Percentiles rank a stretch among this genome's conserved stretches.
Evolutionary conservation across 2,329 filamentous ascomycete genomes (phyloP).

Genomic region (Cercospora beticola): DNA sequence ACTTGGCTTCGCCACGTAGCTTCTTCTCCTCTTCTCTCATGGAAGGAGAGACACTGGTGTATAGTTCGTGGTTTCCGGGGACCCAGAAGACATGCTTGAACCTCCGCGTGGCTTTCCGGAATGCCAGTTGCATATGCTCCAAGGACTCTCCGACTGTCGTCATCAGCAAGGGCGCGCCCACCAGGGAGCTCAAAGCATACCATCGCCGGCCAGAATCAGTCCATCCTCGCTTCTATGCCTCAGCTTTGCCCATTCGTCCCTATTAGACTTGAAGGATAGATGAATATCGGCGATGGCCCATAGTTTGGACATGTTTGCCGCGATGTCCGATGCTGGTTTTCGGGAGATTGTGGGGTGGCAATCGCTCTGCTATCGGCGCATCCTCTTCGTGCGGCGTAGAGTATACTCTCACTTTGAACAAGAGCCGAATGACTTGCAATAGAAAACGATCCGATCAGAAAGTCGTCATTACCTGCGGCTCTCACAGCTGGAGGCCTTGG

Average conservation of each 20-base stretch:
- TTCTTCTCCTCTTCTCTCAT: slow-evolving; percentile 34
- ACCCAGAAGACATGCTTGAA: slow-evolving; percentile 56
- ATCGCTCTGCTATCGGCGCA: not conserved
- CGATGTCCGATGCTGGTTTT: not conserved
- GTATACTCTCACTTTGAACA: not conserved
- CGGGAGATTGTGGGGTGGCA: not conserved
- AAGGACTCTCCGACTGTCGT: slow-evolving; percentile 37
- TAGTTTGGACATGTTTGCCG: slow-evolving; percentile 29
- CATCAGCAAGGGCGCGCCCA: slow-evolving; percentile 12
- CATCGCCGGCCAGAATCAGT: slow-evolving; percentile 48
- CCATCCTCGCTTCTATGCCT: slow-evolving; percentile 44
- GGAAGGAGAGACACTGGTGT: slow-evolving; percentile 48
- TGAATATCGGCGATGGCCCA: slow-evolving; percentile 51
- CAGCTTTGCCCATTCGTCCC: slow-evolving; percentile 46
- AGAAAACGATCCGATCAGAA: not conserved
- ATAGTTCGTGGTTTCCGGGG: slow-evolving; percentile 60
- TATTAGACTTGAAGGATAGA: slow-evolving; percentile 48
- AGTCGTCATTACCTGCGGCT: slow-evolving; percentile 1
- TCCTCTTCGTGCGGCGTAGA: not conserved
- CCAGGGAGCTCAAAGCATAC: slow-evolving; percentile 21
- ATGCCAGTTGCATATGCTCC: slow-evolving; percentile 39
- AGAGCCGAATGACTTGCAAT: not conserved
- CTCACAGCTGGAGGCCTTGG: not conserved
- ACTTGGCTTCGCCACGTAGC: slow-evolving; percentile 54
- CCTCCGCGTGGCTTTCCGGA: slow-evolving; percentile 44